These are phyloP conservation scores for Penicillium steckii DNA, from an alignment of 495 filamentous ascomycete species.

Conservation along the genomic window DNA sequence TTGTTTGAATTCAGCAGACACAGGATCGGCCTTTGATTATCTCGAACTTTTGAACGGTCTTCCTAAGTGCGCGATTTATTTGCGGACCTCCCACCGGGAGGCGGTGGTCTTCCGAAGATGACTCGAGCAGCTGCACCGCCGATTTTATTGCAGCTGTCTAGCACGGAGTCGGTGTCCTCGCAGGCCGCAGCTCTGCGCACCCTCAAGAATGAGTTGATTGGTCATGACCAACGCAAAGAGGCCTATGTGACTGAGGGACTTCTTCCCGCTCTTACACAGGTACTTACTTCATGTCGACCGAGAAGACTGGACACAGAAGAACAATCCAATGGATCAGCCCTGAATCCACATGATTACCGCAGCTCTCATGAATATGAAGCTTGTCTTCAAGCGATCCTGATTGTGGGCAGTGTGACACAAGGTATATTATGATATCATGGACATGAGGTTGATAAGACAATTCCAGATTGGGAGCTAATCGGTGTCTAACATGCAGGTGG, in stretches of 20 bases:
- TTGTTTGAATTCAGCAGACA: neutral
- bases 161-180: constrained; percentile 55
- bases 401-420: constrained; percentile 79
- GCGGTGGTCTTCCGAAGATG: constrained; percentile 42
- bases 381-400: constrained; percentile 74
- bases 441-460: neutral
- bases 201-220: constrained; percentile 87
- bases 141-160: constrained; percentile 61
- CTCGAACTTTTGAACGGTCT: neutral
- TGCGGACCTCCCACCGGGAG: constrained; percentile 21
- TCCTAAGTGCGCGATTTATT: constrained; percentile 4
- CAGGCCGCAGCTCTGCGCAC: constrained; percentile 65
- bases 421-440: constrained; percentile 50
- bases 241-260: constrained; percentile 68
- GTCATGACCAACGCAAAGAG: constrained; percentile 85
- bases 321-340: constrained; percentile 30
- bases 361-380: constrained; percentile 58
- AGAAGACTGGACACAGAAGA: constrained; percentile 31
- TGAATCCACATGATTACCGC: constrained; percentile 15
- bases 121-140: constrained; percentile 49
- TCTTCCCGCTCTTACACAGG: constrained; percentile 62
- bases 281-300: constrained; percentile 46
- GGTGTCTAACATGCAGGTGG: constrained; percentile 67
- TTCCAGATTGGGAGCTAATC: constrained; percentile 5
- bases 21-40: neutral